These are phyloP conservation scores for Rhynchospora pubera DNA, from an alignment of 176 grass and related monocot species.

Conservation along the genomic window DNA sequence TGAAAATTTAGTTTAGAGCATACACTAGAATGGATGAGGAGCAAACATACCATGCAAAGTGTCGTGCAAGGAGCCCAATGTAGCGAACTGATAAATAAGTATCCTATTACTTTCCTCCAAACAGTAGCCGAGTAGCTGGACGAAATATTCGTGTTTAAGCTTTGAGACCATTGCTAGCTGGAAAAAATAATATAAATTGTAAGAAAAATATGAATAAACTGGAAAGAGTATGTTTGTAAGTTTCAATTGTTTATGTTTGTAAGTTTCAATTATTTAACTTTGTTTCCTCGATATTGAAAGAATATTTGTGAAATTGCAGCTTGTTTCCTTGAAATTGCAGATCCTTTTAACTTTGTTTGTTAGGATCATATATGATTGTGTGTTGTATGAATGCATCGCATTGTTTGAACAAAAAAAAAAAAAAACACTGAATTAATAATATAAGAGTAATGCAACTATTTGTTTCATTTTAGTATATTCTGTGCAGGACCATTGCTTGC, in stretches of 20 bases:
- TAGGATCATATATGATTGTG: background rate
- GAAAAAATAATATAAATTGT: background rate
- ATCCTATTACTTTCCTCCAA: slow-evolving; percentile 56
- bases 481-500: too few species aligned
- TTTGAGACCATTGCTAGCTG: slow-evolving; percentile 80
- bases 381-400: background rate
- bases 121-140: slow-evolving; percentile 63
- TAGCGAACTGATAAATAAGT: slow-evolving; percentile 56
- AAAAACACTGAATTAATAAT: background rate
- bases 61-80: slow-evolving; percentile 68
- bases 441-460: background rate
- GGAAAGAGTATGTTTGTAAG: background rate
- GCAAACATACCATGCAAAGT: slow-evolving; percentile 50
- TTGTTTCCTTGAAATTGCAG: background rate
- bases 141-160: slow-evolving; percentile 71
- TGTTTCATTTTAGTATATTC: too few species aligned
- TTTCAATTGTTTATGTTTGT: too few species aligned
- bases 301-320: background rate
- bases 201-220: background rate
- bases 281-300: too few species aligned
- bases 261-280: background rate
- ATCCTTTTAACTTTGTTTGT: background rate
- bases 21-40: too few species aligned
- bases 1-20: background rate
- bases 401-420: background rate